A percentile compares a stretch with the other conserved stretches of the same genome.
phyloP scores from a whole-genome alignment of 1,284 basidiomycete species.

The Rhodotorula sp. region DNA sequence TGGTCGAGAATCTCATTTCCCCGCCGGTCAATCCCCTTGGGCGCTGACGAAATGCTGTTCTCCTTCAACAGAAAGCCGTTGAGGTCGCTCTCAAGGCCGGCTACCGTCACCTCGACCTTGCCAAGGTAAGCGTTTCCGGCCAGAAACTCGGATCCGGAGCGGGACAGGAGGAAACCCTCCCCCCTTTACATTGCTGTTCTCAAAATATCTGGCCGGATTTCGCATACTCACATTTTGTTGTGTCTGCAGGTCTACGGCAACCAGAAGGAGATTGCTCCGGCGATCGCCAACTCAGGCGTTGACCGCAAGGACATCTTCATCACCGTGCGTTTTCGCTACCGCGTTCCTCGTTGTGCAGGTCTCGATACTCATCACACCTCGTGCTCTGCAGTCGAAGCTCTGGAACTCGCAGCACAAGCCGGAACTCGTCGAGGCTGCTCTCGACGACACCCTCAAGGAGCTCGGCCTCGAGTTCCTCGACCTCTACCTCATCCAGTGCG shows the following conservation, averaged over 20 bases:
- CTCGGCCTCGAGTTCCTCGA: conserved; percentile 51
- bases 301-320: conserved; percentile 49
- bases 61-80: conserved; percentile 15
- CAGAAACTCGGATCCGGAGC: background rate
- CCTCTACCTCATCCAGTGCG: conserved; percentile 42
- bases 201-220: no score
- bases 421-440: conserved; percentile 46
- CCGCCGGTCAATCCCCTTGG: background rate
- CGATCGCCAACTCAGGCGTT: conserved; percentile 38
- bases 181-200: no score
- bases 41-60: background rate
- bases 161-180: no score
- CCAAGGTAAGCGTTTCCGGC: conserved; percentile 57
- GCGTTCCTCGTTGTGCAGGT: background rate
- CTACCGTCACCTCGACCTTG: conserved; percentile 68
- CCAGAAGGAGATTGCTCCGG: conserved; percentile 12
- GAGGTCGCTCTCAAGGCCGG: conserved; percentile 36
- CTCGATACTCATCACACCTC: background rate
- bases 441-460: conserved; percentile 51
- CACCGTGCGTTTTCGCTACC: conserved; percentile 31
- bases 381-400: conserved; percentile 9
- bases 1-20: background rate
- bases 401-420: conserved; percentile 21
- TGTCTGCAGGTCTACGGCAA: conserved; percentile 19
- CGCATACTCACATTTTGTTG: background rate